Conservation (phyloP, 2,329 filamentous ascomycete species). For the Hypoxylon sp. region DNA sequence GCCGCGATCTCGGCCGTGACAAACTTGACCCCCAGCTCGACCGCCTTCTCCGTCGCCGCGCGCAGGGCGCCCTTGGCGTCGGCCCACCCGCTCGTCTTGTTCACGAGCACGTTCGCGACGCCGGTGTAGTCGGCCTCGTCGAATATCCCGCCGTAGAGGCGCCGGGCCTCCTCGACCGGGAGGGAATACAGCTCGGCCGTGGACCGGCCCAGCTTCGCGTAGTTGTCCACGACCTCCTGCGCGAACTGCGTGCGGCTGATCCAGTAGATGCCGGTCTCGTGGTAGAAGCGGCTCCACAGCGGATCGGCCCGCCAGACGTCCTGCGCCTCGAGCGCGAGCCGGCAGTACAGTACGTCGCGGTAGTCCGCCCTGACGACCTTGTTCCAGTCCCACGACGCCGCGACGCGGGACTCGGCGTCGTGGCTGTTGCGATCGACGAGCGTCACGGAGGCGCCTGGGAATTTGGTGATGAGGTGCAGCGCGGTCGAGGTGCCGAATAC, state of each 20-base stretch:
- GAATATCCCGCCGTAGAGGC: slow-evolving; percentile 64
- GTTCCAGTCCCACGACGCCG: slow-evolving; percentile 80
- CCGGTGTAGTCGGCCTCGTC: slow-evolving; percentile 65
- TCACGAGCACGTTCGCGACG: slow-evolving; percentile 65
- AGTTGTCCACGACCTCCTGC: slow-evolving; percentile 53
- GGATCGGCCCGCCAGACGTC: slow-evolving; percentile 63
- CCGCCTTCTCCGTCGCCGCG: slow-evolving; percentile 60
- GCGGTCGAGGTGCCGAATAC: slow-evolving; percentile 76
- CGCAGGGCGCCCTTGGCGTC: slow-evolving; percentile 65
- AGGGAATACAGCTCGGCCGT: slow-evolving; percentile 56
- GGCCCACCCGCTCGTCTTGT: slow-evolving; percentile 68
- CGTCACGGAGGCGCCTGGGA: slow-evolving; percentile 64
- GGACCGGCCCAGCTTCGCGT: slow-evolving; percentile 46
- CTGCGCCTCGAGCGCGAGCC: slow-evolving; percentile 74
- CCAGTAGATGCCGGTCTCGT: slow-evolving; percentile 64
- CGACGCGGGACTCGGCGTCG: slow-evolving; percentile 60
- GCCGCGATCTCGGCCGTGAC: slow-evolving; percentile 59
- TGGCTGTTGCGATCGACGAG: slow-evolving; percentile 69
- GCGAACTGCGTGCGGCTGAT: slow-evolving; percentile 48
- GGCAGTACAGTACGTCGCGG: slow-evolving; percentile 71
- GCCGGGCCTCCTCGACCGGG: slow-evolving; percentile 61
- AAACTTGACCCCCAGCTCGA: slow-evolving; percentile 65
- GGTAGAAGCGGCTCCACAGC: slow-evolving; percentile 62
- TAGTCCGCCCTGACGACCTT: slow-evolving; percentile 80
- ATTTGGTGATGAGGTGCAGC: slow-evolving; percentile 68